phyloP scores from a whole-genome alignment of 352 stramenopile genomes.

The Phytophthora cajani region DNA sequence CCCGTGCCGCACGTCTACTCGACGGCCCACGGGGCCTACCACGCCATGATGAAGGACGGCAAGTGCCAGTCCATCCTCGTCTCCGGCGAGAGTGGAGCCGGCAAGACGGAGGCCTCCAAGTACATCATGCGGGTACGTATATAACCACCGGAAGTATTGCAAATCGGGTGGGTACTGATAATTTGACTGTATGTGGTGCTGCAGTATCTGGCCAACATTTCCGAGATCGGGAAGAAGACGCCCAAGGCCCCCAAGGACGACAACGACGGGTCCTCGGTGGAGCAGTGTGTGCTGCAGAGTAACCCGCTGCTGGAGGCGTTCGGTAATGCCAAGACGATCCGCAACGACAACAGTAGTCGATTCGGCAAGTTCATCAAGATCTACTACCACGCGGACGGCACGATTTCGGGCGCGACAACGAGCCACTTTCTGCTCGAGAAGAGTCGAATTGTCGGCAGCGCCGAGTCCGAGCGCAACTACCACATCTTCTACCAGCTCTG shows the following conservation, averaged over 20 bases:
- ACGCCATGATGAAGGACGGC: conserved; percentile 74
- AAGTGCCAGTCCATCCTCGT: conserved; percentile 91
- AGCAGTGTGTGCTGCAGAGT: conserved; percentile 93
- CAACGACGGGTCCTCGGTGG: conserved; percentile 68
- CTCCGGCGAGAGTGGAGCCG: conserved; percentile 85
- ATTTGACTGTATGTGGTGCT: conserved; percentile 17
- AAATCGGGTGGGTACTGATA: background rate
- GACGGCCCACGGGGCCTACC: conserved; percentile 83
- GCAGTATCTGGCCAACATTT: conserved; percentile 91
- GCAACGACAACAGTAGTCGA: conserved; percentile 96
- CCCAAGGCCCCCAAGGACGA: conserved; percentile 76
- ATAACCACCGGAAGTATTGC: background rate
- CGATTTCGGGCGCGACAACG: conserved; percentile 92
- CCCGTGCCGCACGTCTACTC: conserved; percentile 88
- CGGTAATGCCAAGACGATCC: conserved; percentile 94
- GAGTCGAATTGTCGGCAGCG: conserved; percentile 95
- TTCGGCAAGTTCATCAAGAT: conserved; percentile 98
- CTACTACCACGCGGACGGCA: conserved; percentile 91
- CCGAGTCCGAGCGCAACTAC: conserved; percentile 96
- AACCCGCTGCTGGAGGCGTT: conserved; percentile 94
- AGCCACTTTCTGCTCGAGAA: conserved; percentile 99
- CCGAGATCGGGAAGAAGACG: conserved; percentile 84
- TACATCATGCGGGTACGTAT: conserved; percentile 89
- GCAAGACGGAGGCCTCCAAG: conserved; percentile 91
- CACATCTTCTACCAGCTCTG: conserved; percentile 99